Evolutionary conservation across 768 basidiomycete species (phyloP).

Genomic region (Amanita brunnescens): DNA sequence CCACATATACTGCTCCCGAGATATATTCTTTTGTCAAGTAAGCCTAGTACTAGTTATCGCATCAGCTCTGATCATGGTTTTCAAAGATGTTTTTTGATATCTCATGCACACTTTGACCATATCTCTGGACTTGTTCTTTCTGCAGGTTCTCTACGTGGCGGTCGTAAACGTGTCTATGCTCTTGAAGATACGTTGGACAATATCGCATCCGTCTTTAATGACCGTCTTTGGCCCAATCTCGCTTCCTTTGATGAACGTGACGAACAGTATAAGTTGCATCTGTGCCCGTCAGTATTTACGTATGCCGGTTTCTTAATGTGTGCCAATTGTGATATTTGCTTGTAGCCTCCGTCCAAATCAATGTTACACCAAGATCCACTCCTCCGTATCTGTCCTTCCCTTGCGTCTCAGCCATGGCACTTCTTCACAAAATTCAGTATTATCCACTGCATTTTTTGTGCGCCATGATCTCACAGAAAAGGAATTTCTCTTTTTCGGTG

Average conservation of each 20-base stretch:
- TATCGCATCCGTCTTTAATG: slow-evolving; percentile 66
- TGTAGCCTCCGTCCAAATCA: slow-evolving; percentile 43
- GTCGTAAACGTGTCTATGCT: slow-evolving; percentile 56
- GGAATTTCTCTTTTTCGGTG: slow-evolving; percentile 92
- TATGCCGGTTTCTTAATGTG: neutral
- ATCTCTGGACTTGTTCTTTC: slow-evolving; percentile 73
- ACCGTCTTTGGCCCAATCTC: slow-evolving; percentile 79
- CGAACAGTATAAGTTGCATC: slow-evolving; percentile 50
- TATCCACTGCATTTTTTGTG: slow-evolving; percentile 82
- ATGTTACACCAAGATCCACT: slow-evolving; percentile 44
- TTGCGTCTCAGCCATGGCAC: slow-evolving; percentile 69
- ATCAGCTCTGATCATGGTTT: neutral
- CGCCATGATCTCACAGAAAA: slow-evolving; percentile 48
- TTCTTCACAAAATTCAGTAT: slow-evolving; percentile 42
- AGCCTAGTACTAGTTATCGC: slow-evolving; percentile 9
- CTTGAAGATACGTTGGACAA: slow-evolving; percentile 53
- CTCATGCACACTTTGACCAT: slow-evolving; percentile 91
- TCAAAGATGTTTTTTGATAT: slow-evolving; percentile 71
- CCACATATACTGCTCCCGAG: slow-evolving; percentile 32
- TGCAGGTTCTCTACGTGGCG: slow-evolving; percentile 64
- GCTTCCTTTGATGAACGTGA: slow-evolving; percentile 66
- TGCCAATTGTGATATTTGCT: neutral
- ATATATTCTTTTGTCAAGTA: slow-evolving; percentile 49
- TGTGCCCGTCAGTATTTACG: slow-evolving; percentile 44
- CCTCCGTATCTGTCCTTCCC: slow-evolving; percentile 51